phyloP scores from a whole-genome alignment of 768 basidiomycete genomes.

The Suillus weaverae region DNA sequence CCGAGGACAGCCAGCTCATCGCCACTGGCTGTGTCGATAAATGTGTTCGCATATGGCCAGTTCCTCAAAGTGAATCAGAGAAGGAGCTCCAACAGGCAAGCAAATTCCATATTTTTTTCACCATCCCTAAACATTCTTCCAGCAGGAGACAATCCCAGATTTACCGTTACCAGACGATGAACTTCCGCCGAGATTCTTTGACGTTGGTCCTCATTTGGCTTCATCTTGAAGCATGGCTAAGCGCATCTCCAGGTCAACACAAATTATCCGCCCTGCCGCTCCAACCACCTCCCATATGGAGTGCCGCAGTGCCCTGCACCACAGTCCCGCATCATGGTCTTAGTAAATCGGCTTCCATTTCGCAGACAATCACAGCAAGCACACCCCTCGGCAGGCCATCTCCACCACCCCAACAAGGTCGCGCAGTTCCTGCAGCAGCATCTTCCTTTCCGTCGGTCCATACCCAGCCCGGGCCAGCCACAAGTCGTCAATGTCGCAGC shows the following conservation, averaged over 20 bases:
- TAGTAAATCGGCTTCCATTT: not conserved
- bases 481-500: not conserved
- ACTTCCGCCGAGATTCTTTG: not conserved
- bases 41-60: not conserved
- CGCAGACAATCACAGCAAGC: not conserved
- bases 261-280: not conserved
- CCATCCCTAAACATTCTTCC: not conserved
- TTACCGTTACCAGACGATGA: not conserved
- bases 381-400: not conserved
- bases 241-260: not conserved
- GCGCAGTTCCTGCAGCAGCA: not conserved
- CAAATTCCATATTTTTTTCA: not conserved
- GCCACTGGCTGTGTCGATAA: not conserved
- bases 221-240: not conserved
- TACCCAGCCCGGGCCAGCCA: not conserved
- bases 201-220: not conserved
- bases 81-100: not conserved
- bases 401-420: not conserved
- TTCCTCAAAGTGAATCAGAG: not conserved
- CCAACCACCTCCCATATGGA: not conserved
- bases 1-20: not conserved
- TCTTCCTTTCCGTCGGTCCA: not conserved
- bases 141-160: not conserved
- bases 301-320: not conserved
- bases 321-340: not conserved